Conservation (phyloP, 1,284 basidiomycete species). For the Ganoderma resinaceum region DNA sequence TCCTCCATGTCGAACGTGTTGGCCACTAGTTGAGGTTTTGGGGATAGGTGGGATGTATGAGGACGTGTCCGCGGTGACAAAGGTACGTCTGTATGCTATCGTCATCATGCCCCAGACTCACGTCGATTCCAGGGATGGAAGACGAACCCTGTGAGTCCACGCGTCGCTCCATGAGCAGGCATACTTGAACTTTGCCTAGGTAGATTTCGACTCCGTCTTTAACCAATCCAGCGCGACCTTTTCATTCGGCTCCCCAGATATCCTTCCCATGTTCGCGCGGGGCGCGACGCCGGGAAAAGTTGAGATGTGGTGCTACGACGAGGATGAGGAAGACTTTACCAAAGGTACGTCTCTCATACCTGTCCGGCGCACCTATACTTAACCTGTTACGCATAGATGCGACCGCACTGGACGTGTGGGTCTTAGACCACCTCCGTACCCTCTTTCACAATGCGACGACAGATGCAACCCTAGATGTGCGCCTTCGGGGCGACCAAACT, state of each 20-base stretch:
- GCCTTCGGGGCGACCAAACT: conserved; percentile 63
- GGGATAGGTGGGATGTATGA: conserved; percentile 86
- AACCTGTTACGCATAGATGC: conserved; percentile 60
- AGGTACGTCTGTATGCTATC: conserved; percentile 51
- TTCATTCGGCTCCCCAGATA: conserved; percentile 90
- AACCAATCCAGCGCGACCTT: conserved; percentile 85
- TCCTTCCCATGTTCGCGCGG: conserved; percentile 86
- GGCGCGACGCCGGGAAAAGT: conserved; percentile 79
- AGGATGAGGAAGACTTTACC: conserved; percentile 85
- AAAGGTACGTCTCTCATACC: conserved; percentile 56
- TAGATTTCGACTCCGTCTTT: conserved; percentile 90
- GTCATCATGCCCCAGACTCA: conserved; percentile 5
- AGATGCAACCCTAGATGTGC: conserved; percentile 53
- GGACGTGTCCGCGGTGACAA: conserved; percentile 90
- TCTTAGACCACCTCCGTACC: conserved; percentile 67
- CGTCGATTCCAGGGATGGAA: conserved; percentile 76
- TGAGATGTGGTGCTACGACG: conserved; percentile 79
- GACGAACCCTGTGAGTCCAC: conserved; percentile 77
- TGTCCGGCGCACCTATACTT: not conserved
- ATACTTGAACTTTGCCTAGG: conserved; percentile 47
- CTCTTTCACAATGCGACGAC: conserved; percentile 71
- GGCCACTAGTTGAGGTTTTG: not conserved
- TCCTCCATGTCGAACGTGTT: not conserved
- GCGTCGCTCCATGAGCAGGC: not conserved
- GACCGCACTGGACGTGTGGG: conserved; percentile 82